phyloP scores from a whole-genome alignment of 1,284 basidiomycete species.

The Rhizopogon parksii region DNA sequence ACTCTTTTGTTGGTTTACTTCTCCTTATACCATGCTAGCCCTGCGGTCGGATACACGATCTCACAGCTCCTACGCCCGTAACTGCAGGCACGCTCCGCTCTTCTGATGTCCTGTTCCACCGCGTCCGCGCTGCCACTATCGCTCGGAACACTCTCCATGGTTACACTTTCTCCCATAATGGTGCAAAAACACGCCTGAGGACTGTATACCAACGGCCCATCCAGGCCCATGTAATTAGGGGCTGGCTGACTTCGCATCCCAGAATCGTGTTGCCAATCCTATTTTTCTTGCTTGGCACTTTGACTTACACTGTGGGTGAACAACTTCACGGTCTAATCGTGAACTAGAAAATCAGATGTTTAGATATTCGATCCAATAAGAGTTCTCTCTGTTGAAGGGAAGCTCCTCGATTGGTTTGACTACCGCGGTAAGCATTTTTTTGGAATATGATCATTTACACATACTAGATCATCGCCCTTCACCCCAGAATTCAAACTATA shows the following conservation, averaged over 20 bases:
- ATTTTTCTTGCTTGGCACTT: conserved; percentile 80
- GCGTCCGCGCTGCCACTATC: conserved; percentile 65
- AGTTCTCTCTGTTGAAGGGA: conserved; percentile 75
- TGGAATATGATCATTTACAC: conserved; percentile 1
- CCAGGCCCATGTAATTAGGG: conserved; percentile 71
- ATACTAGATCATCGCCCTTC: neutral
- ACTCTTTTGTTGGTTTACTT: conserved; percentile 3
- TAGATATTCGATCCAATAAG: conserved; percentile 92
- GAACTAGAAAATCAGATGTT: neutral
- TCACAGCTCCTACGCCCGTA: conserved; percentile 56
- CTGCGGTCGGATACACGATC: conserved; percentile 73
- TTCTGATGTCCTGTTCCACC: conserved; percentile 56
- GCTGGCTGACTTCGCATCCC: conserved; percentile 85
- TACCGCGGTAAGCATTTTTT: conserved; percentile 42
- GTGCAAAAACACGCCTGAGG: conserved; percentile 48
- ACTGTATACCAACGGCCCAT: conserved; percentile 69
- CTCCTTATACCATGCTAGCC: conserved; percentile 43
- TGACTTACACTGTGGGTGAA: conserved; percentile 78
- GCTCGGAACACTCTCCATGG: conserved; percentile 87
- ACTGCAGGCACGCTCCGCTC: conserved; percentile 66
- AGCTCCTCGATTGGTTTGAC: conserved; percentile 81
- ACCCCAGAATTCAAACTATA: conserved; percentile 54
- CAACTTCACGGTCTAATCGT: neutral
- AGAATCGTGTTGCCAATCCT: conserved; percentile 80
- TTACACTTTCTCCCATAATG: conserved; percentile 34